Percentiles rank a stretch among this genome's conserved stretches.
These are phyloP conservation scores for Rhizopus delemar DNA, from an alignment of 371 early-diverging fungal genomes.

Conservation along the genomic window DNA sequence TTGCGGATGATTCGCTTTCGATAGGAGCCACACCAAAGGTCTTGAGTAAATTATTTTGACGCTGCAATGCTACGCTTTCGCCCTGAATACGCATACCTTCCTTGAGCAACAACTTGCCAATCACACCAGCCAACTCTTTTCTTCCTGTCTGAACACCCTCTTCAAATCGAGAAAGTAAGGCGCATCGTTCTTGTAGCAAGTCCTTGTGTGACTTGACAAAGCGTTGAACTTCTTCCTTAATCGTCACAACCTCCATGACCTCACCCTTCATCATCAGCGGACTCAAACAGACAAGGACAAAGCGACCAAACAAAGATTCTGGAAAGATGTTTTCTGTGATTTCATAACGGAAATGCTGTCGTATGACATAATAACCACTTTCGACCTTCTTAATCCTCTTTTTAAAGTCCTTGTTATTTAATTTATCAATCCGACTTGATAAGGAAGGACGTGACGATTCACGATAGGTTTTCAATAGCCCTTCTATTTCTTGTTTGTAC, in stretches of 20 bases:
- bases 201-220: constrained; percentile 50
- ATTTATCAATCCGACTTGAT: constrained; percentile 59
- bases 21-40: constrained; percentile 40
- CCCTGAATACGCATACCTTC: constrained; percentile 74
- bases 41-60: constrained; percentile 66
- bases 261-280: constrained; percentile 76
- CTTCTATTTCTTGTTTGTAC: constrained; percentile 45
- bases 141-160: constrained; percentile 72
- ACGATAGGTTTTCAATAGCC: constrained; percentile 50
- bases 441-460: constrained; percentile 47
- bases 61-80: constrained; percentile 67
- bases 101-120: constrained; percentile 70
- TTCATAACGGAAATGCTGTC: constrained; percentile 29
- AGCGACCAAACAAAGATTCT: constrained; percentile 31
- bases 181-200: constrained; percentile 55
- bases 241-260: constrained; percentile 62
- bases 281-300: constrained; percentile 57
- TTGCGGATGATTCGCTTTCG: constrained; percentile 9
- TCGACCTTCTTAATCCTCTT: constrained; percentile 66
- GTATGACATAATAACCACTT: constrained; percentile 25
- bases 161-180: constrained; percentile 61
- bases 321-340: constrained; percentile 30
- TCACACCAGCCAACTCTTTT: constrained; percentile 66
- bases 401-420: constrained; percentile 68
- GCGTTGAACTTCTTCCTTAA: constrained; percentile 48